Conservation (phyloP, 2,329 filamentous ascomycete species). For the Coniochaeta pulveracea region DNA sequence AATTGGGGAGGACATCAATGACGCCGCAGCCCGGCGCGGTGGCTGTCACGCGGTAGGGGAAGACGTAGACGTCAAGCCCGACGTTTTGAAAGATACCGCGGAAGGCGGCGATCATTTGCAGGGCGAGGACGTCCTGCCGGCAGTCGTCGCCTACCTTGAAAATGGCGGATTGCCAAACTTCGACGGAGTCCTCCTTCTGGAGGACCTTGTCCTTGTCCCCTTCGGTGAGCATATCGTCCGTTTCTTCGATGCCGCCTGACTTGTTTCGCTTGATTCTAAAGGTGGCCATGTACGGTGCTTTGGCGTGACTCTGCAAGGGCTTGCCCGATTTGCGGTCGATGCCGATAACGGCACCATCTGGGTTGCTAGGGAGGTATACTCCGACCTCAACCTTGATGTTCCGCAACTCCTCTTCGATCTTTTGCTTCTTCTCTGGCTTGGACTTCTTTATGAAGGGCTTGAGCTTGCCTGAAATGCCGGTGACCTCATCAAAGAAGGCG, state of each 20-base stretch:
- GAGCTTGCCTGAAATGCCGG: conserved; percentile 86
- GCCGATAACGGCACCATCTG: conserved; percentile 91
- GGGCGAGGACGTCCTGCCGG: conserved; percentile 86
- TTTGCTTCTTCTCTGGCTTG: conserved; percentile 96
- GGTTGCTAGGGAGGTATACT: conserved; percentile 94
- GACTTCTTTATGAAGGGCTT: conserved; percentile 84
- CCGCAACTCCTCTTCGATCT: conserved; percentile 95
- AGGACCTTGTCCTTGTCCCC: conserved; percentile 22
- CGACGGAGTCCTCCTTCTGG: conserved; percentile 50
- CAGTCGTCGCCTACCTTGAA: conserved; percentile 99
- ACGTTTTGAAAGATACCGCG: conserved; percentile 93
- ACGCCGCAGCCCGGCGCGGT: conserved; percentile 96
- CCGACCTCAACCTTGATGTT: conserved; percentile 96
- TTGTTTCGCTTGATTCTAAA: conserved; percentile 88
- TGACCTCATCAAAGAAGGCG: conserved; percentile 96
- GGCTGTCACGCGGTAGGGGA: conserved; percentile 92
- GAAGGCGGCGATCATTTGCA: conserved; percentile 98
- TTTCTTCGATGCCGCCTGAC: conserved; percentile 33
- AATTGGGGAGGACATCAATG: conserved; percentile 95
- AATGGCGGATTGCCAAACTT: conserved; percentile 98
- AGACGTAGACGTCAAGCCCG: conserved; percentile 92
- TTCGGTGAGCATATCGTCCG: conserved; percentile 39
- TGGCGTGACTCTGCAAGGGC: conserved; percentile 93
- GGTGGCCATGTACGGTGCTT: conserved; percentile 97
- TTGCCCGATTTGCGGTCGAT: conserved; percentile 98